Evolutionary conservation across 23 red algal genomes (phyloP), one percentile per base, ranked within the genome.

Genomic region (Pyropia yezoensis): DNA sequence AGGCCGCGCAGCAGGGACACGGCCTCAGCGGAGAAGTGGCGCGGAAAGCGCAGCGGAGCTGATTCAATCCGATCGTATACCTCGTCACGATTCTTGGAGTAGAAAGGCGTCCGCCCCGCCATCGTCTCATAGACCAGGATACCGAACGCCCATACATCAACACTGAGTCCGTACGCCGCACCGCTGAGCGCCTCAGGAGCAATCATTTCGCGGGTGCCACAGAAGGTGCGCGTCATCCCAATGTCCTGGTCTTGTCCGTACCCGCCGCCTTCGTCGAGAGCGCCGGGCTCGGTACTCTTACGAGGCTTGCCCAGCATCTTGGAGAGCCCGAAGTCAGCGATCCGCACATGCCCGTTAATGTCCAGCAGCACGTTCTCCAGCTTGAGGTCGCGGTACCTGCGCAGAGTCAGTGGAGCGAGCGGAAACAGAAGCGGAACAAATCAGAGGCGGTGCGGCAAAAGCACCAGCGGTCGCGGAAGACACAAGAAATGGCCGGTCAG

Each of bases 81-180:
- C 49, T 71, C 64, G 39, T 73, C 62, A 63, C 71, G 80, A 47
- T 95, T 70, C n/a, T 66, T 54, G 25, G 62, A 54, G 58, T 95
- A 80, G 59, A 86, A 95, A 1, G 89, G 89, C 50, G 89, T 87
- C 28, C 69, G 59, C 11, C 89, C 89, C 15, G 53, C 62, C 58
- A 95, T 49, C 57, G 80, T 80, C 54, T 95, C 80, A 50, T 86
- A 95, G 34, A 95, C 23, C 29, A 95, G 69, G 51, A 95, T 77
- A 17, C 89, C 89, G 17, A 80, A 74, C 22, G 89, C 68, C 89
- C 89, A 95, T 20, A 84, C 64, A 70, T 95, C 89, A 9, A 95
- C 54, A 0, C 78, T 79, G n/a, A 63, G 79, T 22, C 83, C 89
- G 63, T 95, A 95, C n/a, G 52, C 47, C 45, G 73, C 65, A 11